Evolutionary conservation across 2,329 filamentous ascomycete genomes (phyloP).

Genomic region (Ambrosiella beaveri): DNA sequence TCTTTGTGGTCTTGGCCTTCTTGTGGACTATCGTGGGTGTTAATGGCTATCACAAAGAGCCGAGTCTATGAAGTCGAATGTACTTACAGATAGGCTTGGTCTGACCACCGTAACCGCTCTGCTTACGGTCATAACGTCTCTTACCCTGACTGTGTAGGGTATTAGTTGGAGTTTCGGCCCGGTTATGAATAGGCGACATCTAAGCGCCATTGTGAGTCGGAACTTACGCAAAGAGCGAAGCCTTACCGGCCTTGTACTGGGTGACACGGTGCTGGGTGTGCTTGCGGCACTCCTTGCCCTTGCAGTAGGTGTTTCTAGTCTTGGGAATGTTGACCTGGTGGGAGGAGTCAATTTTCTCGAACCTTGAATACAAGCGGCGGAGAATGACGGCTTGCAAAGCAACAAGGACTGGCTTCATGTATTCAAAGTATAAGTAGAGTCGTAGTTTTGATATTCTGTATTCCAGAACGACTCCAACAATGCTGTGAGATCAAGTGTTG

Average conservation of each 20-base stretch:
- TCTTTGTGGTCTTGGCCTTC: constrained; percentile 99
- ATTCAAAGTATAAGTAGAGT: too few species aligned
- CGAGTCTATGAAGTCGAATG: too few species aligned
- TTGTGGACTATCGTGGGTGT: constrained; percentile 55
- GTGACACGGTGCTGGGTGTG: constrained; percentile 87
- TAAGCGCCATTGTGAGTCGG: not conserved
- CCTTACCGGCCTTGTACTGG: constrained; percentile 96
- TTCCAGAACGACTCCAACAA: too few species aligned
- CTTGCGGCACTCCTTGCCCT: constrained; percentile 85
- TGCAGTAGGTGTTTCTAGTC: constrained; percentile 95
- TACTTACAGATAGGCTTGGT: constrained; percentile 75
- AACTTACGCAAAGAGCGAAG: constrained; percentile 60
- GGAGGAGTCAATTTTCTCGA: constrained; percentile 14
- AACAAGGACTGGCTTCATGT: too few species aligned
- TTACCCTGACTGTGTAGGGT: constrained; percentile 55
- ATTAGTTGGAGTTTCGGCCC: constrained; percentile 1
- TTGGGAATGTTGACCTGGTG: constrained; percentile 90
- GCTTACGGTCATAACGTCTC: constrained; percentile 98
- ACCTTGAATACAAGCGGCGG: too few species aligned
- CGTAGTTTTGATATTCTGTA: too few species aligned
- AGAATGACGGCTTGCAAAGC: not conserved
- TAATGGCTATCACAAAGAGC: not conserved
- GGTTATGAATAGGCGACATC: not conserved
- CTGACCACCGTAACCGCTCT: constrained; percentile 99
- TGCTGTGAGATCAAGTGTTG: not conserved